A percentile compares a stretch with the other conserved stretches of the same genome.
These are phyloP conservation scores for Passiflora organensis DNA, from an alignment of 345 rosid species.

Conservation along the genomic window DNA sequence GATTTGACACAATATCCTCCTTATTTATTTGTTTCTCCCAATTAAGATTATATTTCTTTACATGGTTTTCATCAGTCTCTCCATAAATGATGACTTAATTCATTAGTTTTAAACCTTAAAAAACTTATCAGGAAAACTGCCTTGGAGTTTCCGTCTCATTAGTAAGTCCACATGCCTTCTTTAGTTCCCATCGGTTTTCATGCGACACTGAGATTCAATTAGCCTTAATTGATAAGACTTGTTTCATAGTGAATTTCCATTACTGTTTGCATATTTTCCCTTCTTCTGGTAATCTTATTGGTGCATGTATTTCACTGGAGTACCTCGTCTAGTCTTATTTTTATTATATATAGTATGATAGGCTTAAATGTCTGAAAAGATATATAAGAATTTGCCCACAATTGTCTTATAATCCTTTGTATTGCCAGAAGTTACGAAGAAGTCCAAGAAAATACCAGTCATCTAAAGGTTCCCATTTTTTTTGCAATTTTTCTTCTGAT, in stretches of 20 bases:
- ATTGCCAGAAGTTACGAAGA: constrained; percentile 30
- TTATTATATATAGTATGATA: not conserved
- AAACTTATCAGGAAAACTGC: not conserved
- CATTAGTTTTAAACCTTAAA: not conserved
- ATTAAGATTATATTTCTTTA: not conserved
- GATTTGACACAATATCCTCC: constrained; percentile 1
- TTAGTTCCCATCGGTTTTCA: no score
- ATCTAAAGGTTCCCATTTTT: constrained; percentile 34
- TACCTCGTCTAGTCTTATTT: not conserved
- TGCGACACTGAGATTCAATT: no score
- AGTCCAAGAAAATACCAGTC: constrained; percentile 28
- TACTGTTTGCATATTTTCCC: not conserved
- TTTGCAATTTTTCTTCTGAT: constrained; percentile 17
- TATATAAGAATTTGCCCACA: not conserved
- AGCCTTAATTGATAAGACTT: no score
- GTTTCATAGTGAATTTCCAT: not conserved
- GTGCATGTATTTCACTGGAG: not conserved
- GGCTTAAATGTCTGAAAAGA: not conserved
- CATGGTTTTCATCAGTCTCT: not conserved
- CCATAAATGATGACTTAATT: not conserved
- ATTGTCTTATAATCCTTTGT: constrained; percentile 18
- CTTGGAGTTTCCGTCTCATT: not conserved
- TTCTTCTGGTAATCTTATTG: not conserved
- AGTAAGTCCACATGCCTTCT: no score
- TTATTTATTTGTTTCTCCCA: not conserved